Percentiles rank a stretch among this genome's conserved stretches.
Conservation (phyloP, 176 grass and related monocot species). For the Carex cristatella region DNA sequence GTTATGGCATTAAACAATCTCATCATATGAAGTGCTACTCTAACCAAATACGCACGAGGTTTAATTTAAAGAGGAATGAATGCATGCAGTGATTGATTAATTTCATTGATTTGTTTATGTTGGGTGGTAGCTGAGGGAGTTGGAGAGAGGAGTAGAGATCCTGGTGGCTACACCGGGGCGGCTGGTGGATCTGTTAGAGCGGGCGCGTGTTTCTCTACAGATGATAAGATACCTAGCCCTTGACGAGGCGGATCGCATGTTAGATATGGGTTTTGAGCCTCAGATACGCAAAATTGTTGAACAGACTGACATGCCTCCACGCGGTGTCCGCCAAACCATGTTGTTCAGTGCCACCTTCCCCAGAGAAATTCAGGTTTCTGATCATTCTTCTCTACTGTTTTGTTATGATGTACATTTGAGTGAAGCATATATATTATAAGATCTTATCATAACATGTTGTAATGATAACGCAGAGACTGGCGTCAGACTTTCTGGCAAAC, state of each 20-base stretch:
- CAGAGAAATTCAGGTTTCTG: conserved; percentile 77
- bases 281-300: conserved; percentile 95
- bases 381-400: not conserved
- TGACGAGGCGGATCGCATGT: conserved; percentile 97
- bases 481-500: conserved; percentile 72
- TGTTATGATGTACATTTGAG: not conserved
- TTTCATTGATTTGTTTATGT: not conserved
- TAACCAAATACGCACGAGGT: not conserved
- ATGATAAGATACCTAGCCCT: conserved; percentile 75
- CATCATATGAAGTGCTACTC: not conserved
- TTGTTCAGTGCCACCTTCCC: conserved; percentile 97
- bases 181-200: conserved; percentile 86
- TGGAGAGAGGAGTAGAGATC: conserved; percentile 94
- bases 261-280: conserved; percentile 98
- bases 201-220: conserved; percentile 85
- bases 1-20: not conserved
- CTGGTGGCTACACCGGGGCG: conserved; percentile 97
- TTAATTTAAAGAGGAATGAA: conserved; percentile 1
- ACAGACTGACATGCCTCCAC: conserved; percentile 85
- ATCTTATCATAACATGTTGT: not conserved
- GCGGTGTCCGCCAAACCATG: conserved; percentile 85
- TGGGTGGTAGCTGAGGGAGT: conserved; percentile 66
- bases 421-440: not conserved
- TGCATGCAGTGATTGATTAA: not conserved
- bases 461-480: conserved; percentile 51